Evolutionary conservation across 1,284 basidiomycete genomes (phyloP).

Genomic region (Fistulina hepatica): DNA sequence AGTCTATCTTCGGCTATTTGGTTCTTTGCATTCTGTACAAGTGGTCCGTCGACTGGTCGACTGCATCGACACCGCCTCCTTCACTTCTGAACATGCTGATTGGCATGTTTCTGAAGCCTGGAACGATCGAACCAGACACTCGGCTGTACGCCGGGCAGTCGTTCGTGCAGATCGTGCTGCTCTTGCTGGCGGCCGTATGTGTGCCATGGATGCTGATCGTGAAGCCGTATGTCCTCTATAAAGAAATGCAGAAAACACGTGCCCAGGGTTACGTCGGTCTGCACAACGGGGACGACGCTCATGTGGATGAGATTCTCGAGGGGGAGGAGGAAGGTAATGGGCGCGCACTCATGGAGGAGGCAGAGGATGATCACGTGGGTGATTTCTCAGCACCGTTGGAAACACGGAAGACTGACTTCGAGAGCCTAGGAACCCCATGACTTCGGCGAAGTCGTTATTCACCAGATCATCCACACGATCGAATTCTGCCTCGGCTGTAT

Average conservation of each 20-base stretch:
- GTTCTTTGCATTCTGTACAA: conserved; percentile 95
- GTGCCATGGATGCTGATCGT: conserved; percentile 92
- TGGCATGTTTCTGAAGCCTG: conserved; percentile 86
- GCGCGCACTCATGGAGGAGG: conserved; percentile 57
- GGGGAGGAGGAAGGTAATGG: conserved; percentile 84
- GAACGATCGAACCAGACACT: conserved; percentile 56
- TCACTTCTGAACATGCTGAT: conserved; percentile 95
- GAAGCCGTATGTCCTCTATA: conserved; percentile 92
- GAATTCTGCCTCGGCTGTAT: conserved; percentile 99
- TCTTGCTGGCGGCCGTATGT: conserved; percentile 77
- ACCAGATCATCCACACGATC: conserved; percentile 97
- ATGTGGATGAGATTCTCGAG: conserved; percentile 52
- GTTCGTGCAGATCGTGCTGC: conserved; percentile 73
- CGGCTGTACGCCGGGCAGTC: conserved; percentile 85
- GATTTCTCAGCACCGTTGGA: conserved; percentile 7
- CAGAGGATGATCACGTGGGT: conserved; percentile 58
- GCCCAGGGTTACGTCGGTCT: conserved; percentile 78
- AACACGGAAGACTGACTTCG: conserved; percentile 2
- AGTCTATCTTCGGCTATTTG: conserved; percentile 96
- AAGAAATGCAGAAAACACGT: conserved; percentile 81
- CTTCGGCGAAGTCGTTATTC: conserved; percentile 90
- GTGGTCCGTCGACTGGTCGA: conserved; percentile 90
- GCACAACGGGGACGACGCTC: conserved; percentile 36
- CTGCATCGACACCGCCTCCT: conserved; percentile 64
- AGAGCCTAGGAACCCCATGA: conserved; percentile 62